Evolutionary conservation across 768 basidiomycete species (phyloP).

Genomic region (Lactarius hatsudake): DNA sequence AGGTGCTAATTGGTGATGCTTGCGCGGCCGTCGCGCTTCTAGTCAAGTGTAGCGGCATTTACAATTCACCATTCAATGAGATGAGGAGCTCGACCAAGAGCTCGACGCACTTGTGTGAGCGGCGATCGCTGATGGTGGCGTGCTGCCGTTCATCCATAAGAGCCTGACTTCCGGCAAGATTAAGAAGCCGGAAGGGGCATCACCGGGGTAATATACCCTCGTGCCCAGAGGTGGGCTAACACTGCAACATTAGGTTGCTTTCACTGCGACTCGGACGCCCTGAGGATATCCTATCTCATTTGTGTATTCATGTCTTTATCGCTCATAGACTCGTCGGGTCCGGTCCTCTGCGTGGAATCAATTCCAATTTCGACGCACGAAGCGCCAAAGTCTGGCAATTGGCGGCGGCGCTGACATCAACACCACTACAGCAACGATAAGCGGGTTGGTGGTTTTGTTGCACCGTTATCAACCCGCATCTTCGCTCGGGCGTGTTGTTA

Average conservation of each 20-base stretch:
- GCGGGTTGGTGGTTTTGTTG: no score
- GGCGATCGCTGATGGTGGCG: conserved; percentile 89
- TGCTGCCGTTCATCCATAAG: conserved; percentile 90
- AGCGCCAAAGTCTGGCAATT: neutral
- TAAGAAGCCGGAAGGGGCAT: conserved; percentile 27
- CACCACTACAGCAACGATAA: no score
- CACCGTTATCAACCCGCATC: no score
- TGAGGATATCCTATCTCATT: no score
- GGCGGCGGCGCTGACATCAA: no score
- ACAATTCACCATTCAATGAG: neutral
- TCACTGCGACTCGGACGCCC: no score
- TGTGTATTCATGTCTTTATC: neutral
- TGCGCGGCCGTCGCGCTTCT: neutral
- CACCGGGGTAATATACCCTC: no score
- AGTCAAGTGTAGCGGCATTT: conserved; percentile 63
- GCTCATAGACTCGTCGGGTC: neutral
- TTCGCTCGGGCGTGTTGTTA: no score
- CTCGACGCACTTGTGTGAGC: conserved; percentile 58
- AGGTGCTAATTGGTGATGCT: neutral
- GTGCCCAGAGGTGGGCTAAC: no score
- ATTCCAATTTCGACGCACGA: no score
- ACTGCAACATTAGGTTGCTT: no score
- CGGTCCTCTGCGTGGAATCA: neutral
- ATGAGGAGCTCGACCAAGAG: neutral
- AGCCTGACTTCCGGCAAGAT: conserved; percentile 53